Evolutionary conservation across 1,139 yeast genomes (phyloP), one percentile per base, ranked within the genome.

Genomic region (Blastobotrys elegans): DNA sequence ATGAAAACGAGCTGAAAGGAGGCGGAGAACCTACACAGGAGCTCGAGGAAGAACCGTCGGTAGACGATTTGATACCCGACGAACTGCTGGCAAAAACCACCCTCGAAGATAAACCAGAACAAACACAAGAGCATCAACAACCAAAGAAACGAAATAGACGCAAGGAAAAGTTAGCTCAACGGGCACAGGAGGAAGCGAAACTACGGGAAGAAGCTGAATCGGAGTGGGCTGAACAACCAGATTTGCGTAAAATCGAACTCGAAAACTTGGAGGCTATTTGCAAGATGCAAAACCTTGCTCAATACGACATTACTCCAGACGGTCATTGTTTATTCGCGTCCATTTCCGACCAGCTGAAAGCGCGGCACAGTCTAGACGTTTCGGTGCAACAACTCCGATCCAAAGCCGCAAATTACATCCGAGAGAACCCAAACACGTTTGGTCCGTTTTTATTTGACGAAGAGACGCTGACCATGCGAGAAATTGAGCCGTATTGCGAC

Each of bases 291-390:
- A 68, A 72, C 1, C 68, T 89, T 7, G 59, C 57, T 16, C 80
- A 83, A 53, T 67, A 73, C 27, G 69, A 67, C 40, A 86, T 90
- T 43, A 71, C 75, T 51, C 96, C 97, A 0, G 97, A 92, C 65
- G 98, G 98, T 0, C 94, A 92, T 65, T 92, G 98, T 71, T 69
- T 92, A 39, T 92, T 88, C 70, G 87, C 90, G 2, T 84, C 96
- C 0, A 75, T 92, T 20, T 73, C 80, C 33, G 96, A 92, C 61
- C 97, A 92, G 62, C 67, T 92, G 49, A 57, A 63, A 35, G 51
- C 60, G 3, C 75, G 94, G 39, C 85, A 77, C 31, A 67, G 60
- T 2, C 58, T 70, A 11, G 64, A 64, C 0, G 65, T 61, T 36
- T 53, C 74, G 2, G 74, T 83, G 6, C 71, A 73, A 46, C 77